These are phyloP conservation scores for Tuber melanosporum DNA, from an alignment of 495 filamentous ascomycete species.

Conservation along the genomic window DNA sequence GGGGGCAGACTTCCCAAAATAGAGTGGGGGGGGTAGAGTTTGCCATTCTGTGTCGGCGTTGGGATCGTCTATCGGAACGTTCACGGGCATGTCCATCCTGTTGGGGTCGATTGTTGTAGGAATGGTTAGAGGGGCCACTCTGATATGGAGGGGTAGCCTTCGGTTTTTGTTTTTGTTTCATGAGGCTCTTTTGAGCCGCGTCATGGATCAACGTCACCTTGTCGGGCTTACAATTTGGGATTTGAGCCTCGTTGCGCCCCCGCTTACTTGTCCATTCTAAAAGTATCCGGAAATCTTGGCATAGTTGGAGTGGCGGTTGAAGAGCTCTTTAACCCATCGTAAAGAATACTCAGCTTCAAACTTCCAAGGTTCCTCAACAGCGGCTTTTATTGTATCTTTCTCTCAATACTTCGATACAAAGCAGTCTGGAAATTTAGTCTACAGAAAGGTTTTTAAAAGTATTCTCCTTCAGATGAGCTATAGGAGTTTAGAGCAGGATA, in stretches of 20 bases:
- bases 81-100: slow-evolving; percentile 41
- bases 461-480: too few relatives aligned
- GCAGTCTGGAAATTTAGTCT: too few relatives aligned
- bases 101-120: slow-evolving; percentile 4
- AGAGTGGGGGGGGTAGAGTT: slow-evolving; percentile 10
- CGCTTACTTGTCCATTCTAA: background rate
- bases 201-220: slow-evolving; percentile 19
- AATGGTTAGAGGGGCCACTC: slow-evolving; percentile 19
- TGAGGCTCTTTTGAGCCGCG: slow-evolving; percentile 32
- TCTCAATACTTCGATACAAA: too few relatives aligned
- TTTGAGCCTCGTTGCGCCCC: background rate
- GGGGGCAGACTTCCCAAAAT: background rate
- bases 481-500: too few relatives aligned
- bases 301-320: too few relatives aligned
- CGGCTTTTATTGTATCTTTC: too few relatives aligned
- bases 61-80: slow-evolving; percentile 84
- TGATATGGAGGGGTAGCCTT: background rate
- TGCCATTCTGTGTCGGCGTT: slow-evolving; percentile 99
- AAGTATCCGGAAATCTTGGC: too few relatives aligned
- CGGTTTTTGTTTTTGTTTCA: slow-evolving; percentile 1
- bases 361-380: too few relatives aligned
- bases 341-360: too few relatives aligned
- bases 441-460: too few relatives aligned
- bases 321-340: too few relatives aligned
- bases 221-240: background rate